Base-by-base conservation (phyloP, 2,329 filamentous ascomycete species). In the Fragosphaeria purpurea region DNA sequence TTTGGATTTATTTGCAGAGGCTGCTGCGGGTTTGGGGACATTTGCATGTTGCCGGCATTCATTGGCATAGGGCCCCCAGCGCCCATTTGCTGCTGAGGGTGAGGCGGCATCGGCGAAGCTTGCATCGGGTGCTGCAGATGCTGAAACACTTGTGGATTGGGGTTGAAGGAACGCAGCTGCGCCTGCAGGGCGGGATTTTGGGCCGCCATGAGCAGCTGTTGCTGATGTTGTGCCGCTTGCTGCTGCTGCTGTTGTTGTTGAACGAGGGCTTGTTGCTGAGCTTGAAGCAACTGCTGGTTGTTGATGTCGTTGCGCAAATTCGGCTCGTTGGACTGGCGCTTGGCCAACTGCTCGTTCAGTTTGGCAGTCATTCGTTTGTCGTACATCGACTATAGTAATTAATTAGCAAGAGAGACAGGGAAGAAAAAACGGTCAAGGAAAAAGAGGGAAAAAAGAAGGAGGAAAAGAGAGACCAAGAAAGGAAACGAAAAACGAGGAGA, bases 101-200 rank as follows among this genome's bases (percentile, higher is more conserved):
- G 76, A 47, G 71, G 76, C 8, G 73, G 68, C 31, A 80, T 70
- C 39, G 71, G 72, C 1, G 74, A 70, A 4, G 71, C 65, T 57
- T 81, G 78, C 75, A 80, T 79, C 50, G 71, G 75, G 50, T 79
- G 77, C 52, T 79, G 77, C 38, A 81, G 68, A 45, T 76, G 72
- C 54, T 77, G 77, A 52, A 82, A 81, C 57, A 73, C 76, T 53
- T 76, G 78, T 2, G 67, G 64, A 6, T 67, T 69, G 57, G 75
- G 75, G 1, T 68, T 69, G 63, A 76, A 71, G 10, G 70, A 70
- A 38, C 77, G 59, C 67, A 79, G 73, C 55, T 76, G 71, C 10
- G 67, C 69, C 53, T 74, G 73, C 67, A 78, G 47, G 7, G 56
- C 57, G 5, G 60, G 60, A 51, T 70, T 73, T 50, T 73, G 73